Evolutionary conservation across 106 monocot species (phyloP), one percentile per base, ranked within the genome.

Genomic region (Ottelia alismoides): DNA sequence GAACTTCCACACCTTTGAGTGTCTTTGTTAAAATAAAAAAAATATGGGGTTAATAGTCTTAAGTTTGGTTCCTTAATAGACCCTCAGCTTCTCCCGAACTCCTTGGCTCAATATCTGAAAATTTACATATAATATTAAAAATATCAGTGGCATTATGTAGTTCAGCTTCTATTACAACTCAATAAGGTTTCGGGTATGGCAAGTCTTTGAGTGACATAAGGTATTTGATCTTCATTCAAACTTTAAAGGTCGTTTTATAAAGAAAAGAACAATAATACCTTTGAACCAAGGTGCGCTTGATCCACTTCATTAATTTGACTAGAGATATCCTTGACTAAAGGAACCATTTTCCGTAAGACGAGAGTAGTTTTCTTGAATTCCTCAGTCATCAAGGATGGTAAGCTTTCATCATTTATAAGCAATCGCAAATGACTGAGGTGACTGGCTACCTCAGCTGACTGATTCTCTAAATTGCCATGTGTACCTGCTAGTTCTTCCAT

Each of bases 301-400:
- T 10, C 60, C 83, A 52, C 65, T 72, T 3, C 31, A 62, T 66
- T 19, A 30, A 89, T 57, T 50, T 82, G 75, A 23, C 68, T 58
- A 47, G 74, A 76, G 58, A 96, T 67, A 60, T 72, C 67, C 60
- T 85, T 69, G 57, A 96, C 56, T 51, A 96, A 52, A 70, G 51
- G 53, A 25, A 57, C 61, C 63, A 89, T 70, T 43, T 72, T 64
- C 65, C 51, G 75, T 63, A 96, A 59, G 45, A 18, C 66, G 10
- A 66, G 70, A 17, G 58, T 28, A 56, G 64, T 85, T 62, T 60
- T 76, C 47, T 45, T 70, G 25, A 82, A 85, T 27, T 72, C 73
- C 60, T 89, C 78, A 18, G 72, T 61, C 64, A 89, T 65, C 43
- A 65, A 51, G 43, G 69, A 49, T 16, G 69, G 69, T 30, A 77